Percentiles rank a stretch among this genome's conserved stretches.
Conservation (phyloP, 23 red algal genomes). For the Chondrus crispus region DNA sequence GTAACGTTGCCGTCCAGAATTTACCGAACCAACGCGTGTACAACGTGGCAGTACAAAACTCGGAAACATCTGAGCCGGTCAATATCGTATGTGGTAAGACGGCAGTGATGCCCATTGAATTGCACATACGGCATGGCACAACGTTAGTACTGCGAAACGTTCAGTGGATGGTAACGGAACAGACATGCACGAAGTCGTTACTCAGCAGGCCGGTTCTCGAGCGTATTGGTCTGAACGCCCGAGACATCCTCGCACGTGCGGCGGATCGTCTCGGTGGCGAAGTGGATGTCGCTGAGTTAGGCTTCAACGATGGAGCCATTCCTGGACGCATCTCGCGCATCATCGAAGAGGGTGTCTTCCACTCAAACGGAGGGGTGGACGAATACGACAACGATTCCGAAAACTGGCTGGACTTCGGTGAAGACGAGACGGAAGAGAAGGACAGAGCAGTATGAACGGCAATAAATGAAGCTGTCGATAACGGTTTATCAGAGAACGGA, state of each 20-base stretch:
- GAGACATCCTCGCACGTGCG: background rate
- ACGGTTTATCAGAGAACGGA: constrained; percentile 2
- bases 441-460: background rate
- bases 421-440: background rate
- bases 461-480: background rate
- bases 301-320: too few relatives aligned
- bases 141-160: constrained; percentile 3
- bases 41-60: background rate
- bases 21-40: background rate
- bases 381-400: background rate
- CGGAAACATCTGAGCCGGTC: background rate
- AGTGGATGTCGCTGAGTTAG: background rate
- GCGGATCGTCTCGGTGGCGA: background rate
- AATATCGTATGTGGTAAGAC: background rate
- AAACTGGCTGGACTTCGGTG: background rate
- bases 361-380: constrained; percentile 5
- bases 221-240: background rate
- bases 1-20: background rate
- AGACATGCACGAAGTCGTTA: background rate
- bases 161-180: background rate
- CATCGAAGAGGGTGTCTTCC: background rate
- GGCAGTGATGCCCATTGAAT: background rate
- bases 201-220: constrained; percentile 1
- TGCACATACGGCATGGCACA: constrained; percentile 1
- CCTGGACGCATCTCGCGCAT: background rate